Base-by-base conservation (phyloP, 2,329 filamentous ascomycete genomes). In the Cercospora sp. region DNA sequence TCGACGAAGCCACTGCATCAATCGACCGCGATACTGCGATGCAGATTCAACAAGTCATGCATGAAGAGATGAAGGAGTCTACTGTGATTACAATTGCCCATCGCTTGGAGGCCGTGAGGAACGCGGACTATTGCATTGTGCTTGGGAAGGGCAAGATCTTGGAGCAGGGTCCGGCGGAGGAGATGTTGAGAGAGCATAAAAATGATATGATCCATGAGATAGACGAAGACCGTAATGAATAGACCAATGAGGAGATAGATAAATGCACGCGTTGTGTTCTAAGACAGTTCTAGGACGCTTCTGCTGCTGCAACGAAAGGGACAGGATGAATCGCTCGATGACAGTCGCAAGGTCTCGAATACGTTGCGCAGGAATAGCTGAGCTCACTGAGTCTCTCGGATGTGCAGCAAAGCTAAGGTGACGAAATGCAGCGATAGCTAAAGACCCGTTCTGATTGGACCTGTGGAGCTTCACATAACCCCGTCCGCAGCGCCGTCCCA, bases 31-130 rank as follows among this genome's bases (percentile, higher is more conserved):
- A 89, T 70, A 90, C 87, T 0, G 86, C 87, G 16, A 80, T 81
- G 73, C 77, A 84, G 67, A 87, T 88, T 57, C 85, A 88, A 74
- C 79, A 80, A 63, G 81, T 88, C 18, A 74, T 88, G 74, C 80
- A 85, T 58, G 84, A 86, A 72, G 86, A 88, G 77, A 81, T 88
- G 82, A 80, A 77, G 60, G 82, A 83, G 67, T 86, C 85, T 69
- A 90, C 88, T 0, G 88, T 90, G 13, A 84, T 90, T 66, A 88
- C 86, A 0, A 88, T 90, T 78, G 88, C 88, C 21, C 88, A 90
- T 82, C 82, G 88, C 1, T 78, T 89, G 5, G 86, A 89, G 74
- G 88, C 88, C 55, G 87, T 90, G 3, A 83, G 82, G 72, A 84
- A 85, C 71, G 87, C 86, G 2, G 84, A 87, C 65, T 86, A 83